phyloP scores from a whole-genome alignment of 306 rosid genomes.

The Sicyos baderoa region DNA sequence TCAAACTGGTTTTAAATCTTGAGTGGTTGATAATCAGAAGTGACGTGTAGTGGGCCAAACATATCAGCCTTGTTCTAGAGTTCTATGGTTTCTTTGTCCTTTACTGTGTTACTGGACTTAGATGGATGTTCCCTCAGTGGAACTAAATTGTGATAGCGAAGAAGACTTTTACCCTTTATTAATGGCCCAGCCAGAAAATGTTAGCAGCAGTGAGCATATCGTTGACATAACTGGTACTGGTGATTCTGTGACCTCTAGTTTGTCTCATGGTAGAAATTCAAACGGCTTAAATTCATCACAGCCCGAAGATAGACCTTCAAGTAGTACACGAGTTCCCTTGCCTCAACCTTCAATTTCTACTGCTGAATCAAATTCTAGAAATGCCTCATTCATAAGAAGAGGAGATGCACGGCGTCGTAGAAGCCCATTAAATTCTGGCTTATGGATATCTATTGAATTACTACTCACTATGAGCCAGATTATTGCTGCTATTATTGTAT shows the following conservation, averaged over 20 bases:
- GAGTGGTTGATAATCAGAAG: conserved; percentile 1
- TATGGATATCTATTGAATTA: conserved; percentile 89
- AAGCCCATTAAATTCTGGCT: conserved; percentile 83
- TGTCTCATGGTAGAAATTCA: conserved; percentile 43
- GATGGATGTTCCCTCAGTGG: conserved; percentile 51
- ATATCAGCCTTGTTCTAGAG: conserved; percentile 17
- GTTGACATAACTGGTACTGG: conserved; percentile 47
- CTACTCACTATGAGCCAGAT: conserved; percentile 76
- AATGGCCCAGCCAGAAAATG: conserved; percentile 57
- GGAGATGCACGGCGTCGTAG: conserved; percentile 69
- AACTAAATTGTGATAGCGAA: conserved; percentile 41
- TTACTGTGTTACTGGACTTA: conserved; percentile 36
- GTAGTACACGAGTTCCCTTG: conserved; percentile 25
- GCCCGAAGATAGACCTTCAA: conserved; percentile 47
- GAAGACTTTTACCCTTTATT: conserved; percentile 30
- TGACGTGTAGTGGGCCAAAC: conserved; percentile 19
- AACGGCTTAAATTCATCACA: conserved; percentile 32
- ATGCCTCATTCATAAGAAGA: conserved; percentile 47
- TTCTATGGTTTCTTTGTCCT: conserved; percentile 34
- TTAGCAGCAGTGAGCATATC: conserved; percentile 36
- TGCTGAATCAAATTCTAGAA: conserved; percentile 56
- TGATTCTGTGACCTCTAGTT: conserved; percentile 45
- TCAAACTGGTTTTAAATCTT: conserved; percentile 12
- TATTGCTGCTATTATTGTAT: conserved; percentile 64
- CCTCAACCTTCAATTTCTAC: conserved; percentile 39